Base-by-base conservation (phyloP, 1,284 basidiomycete genomes). In the Testicularia cyperi region DNA sequence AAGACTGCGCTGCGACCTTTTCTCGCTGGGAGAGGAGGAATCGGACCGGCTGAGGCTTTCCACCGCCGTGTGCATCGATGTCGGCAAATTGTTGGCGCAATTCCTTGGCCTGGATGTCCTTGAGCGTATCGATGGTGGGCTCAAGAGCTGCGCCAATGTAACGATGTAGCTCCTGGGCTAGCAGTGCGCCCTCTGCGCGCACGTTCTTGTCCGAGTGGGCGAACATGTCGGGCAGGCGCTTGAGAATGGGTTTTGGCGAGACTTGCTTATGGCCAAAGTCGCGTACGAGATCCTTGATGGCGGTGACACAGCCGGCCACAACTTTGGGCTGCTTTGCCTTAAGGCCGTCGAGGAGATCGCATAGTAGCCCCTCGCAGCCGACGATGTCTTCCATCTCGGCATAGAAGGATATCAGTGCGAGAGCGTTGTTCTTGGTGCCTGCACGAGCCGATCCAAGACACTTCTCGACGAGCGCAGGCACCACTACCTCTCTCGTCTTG, bases 91-190 rank as follows among this genome's bases (percentile, higher is more conserved):
- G 82, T 72, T 95, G 92, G 68, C 90, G 90, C 52, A 99, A 78
- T 72, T 98, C 95, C 76, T 96, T 92, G 31, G 92, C 85, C 78
- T 98, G 95, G n/a, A 98, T 92, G 0, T 95, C 91, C 77, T 99
- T 99, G 55, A 99, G 82, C 63, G 95, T 89, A n/a, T 84, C 80
- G 9, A 99, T 80, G 78, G 86, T 90, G 32, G 91, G 84, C 44
- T 91, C 86, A 52, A 98, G 86, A 1, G 86, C 88, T 1, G 87
- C 80, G 18, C 95, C 95, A 60, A 98, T 85, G 76, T 86, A 92
- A 58, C 87, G 86, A 80, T 98, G 94, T 6, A 98, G 79, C 4
- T 82, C 81, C 63, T 88, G 84, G 0, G 85, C 82, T 15, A 99
- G 85, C 28, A 81, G 80, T 0, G 85, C 85, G 26, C 92, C 94